Evolutionary conservation across 768 basidiomycete species (phyloP), one percentile per base, ranked within the genome.

Genomic region (Leccinum truebloodii): DNA sequence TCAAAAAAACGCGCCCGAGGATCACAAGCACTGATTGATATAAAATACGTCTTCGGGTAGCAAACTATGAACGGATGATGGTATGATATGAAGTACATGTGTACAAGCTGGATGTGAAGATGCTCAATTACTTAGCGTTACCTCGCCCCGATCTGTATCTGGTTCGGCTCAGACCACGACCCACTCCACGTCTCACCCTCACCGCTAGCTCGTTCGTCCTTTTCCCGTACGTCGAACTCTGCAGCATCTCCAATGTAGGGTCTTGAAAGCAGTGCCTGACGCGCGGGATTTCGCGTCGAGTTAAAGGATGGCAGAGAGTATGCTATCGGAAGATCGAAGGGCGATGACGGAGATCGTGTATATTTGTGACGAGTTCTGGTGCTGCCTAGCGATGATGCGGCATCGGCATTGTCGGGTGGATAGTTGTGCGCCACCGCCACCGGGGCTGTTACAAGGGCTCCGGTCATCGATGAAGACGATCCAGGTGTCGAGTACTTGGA

Each of bases 381-480:
- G 37, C 66, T 65, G 16, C 51, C 52, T n/a, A 61, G 62, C 22
- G 65, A 59, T 7, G 65, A 59, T 6, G 70, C 59, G 44, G 78
- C 79, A 61, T 74, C 78, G 18, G 77, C 71, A 24, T 79, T 74
- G 63, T 80, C 83, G 14, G 89, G 89, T 32, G 89, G 89, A 68
- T 90, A 89, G 48, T 74, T 67, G 14, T 77, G 72, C 1, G 59
- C 52, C 6, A 65, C 69, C 6, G 55, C 59, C 0, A 28, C 54
- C 1, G 51, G 41, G 9, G 53, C 48, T 32, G 26, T 58, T 3
- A 63, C 48, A 13, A 67, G 69, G 2, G 18, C 18, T 18, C 39
- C 18, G 6, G 49, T 48, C 35, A 63, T 60, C 7, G 64, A 65
- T 16, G 65, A 61, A 14, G 71, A 59, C 8, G 69, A 65, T 9